Evolutionary conservation across 495 filamentous ascomycete genomes (phyloP).

Genomic region (Hypoxylon lenormandii): DNA sequence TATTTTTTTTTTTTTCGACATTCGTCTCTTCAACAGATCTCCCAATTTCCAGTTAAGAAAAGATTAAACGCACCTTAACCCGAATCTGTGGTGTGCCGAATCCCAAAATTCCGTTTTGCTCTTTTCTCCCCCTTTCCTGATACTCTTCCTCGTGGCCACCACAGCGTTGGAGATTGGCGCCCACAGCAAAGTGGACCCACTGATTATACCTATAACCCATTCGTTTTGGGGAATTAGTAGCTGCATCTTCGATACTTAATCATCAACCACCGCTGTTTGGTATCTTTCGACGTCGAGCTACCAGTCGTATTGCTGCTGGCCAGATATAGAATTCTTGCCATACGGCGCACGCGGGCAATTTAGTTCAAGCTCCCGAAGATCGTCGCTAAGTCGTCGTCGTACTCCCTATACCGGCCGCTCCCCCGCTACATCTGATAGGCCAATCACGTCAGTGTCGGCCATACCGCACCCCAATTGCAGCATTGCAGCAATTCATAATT

Average conservation of each 20-base stretch:
- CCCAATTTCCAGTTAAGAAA: constrained; percentile 25
- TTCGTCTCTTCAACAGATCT: constrained; percentile 23
- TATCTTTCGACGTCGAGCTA: constrained; percentile 1
- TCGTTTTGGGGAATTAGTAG: neutral
- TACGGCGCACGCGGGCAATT: neutral
- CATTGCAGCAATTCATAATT: constrained; percentile 3
- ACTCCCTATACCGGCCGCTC: constrained; percentile 6
- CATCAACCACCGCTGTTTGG: constrained; percentile 5
- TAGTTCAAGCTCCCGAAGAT: constrained; percentile 1
- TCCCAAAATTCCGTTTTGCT: constrained; percentile 14
- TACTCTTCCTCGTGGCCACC: constrained; percentile 21
- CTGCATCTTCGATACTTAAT: constrained; percentile 11
- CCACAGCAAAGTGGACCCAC: constrained; percentile 32
- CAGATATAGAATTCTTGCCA: neutral
- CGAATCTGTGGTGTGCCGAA: constrained; percentile 16
- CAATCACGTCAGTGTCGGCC: constrained; percentile 1
- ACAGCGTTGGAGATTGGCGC: constrained; percentile 24
- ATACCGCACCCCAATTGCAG: neutral
- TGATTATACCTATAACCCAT: constrained; percentile 1
- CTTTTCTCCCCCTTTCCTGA: constrained; percentile 13
- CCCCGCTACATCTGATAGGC: constrained; percentile 21
- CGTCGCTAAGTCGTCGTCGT: constrained; percentile 2
- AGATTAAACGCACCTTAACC: constrained; percentile 17
- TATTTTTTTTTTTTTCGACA: neutral
- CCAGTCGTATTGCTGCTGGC: constrained; percentile 8